These are phyloP conservation scores for Exophiala sp. DNA, from an alignment of 2,329 filamentous ascomycete species.

Conservation along the genomic window DNA sequence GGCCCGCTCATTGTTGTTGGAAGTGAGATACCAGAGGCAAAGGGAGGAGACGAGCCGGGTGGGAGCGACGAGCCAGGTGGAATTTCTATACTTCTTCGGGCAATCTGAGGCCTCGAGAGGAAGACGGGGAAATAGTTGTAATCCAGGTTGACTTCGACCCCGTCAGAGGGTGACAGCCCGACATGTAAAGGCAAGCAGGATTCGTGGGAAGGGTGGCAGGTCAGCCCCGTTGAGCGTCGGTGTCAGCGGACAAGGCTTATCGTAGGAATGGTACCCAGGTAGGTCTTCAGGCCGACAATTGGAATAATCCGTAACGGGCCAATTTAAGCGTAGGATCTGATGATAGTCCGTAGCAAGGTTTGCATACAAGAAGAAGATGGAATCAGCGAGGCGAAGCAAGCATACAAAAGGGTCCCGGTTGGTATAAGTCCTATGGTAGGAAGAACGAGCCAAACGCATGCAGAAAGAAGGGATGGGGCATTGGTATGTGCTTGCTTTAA, in stretches of 20 bases:
- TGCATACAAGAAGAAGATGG: neutral
- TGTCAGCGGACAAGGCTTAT: neutral
- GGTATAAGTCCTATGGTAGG: neutral
- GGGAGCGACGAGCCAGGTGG: conserved; percentile 5
- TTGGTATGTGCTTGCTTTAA: neutral
- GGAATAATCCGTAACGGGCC: neutral
- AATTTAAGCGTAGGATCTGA: neutral
- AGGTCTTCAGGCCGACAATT: neutral
- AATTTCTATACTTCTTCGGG: conserved; percentile 14
- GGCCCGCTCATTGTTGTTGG: conserved; percentile 12
- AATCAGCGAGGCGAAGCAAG: neutral
- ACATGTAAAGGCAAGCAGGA: conserved; percentile 23
- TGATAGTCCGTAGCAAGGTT: neutral
- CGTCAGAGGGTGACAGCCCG: conserved; percentile 15
- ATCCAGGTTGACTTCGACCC: conserved; percentile 24
- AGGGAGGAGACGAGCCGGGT: conserved; percentile 6
- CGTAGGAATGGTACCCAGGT: neutral
- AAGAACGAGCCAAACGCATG: neutral
- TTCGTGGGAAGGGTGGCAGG: conserved; percentile 16
- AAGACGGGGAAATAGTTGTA: conserved; percentile 7
- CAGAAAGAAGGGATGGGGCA: neutral
- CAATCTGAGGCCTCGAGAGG: conserved; percentile 20
- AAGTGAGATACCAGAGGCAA: conserved; percentile 4
- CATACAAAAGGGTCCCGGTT: neutral
- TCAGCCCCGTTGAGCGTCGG: conserved; percentile 1